These are phyloP conservation scores for Alternaria brassicicola DNA, from an alignment of 2,329 filamentous ascomycete species.

Conservation along the genomic window DNA sequence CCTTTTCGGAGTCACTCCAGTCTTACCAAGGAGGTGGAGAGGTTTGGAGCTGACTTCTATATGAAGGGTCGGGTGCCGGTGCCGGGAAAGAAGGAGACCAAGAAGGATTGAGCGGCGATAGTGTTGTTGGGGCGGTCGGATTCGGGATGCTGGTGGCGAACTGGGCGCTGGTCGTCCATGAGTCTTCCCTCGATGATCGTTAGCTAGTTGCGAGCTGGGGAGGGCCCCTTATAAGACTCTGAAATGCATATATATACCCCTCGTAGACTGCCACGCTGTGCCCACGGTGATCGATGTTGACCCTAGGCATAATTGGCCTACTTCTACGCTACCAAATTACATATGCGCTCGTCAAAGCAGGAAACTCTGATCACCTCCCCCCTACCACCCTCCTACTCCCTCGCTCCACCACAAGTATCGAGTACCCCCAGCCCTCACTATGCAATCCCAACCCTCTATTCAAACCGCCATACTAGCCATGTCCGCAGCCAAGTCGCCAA, in stretches of 20 bases:
- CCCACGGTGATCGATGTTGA: not conserved
- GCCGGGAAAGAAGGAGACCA: conserved; percentile 10
- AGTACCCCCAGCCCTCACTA: not conserved
- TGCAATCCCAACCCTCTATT: not conserved
- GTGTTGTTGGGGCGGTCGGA: too few species aligned
- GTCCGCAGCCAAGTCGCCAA: not conserved
- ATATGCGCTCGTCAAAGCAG: not conserved
- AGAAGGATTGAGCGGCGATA: conserved; percentile 7
- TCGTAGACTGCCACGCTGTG: not conserved
- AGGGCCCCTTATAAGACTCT: not conserved
- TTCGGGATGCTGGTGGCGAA: not conserved
- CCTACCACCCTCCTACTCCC: not conserved
- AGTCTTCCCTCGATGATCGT: not conserved
- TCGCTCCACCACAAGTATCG: rapidly evolving
- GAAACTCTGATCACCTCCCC: too few species aligned
- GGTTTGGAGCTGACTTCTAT: conserved; percentile 34
- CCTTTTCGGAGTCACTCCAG: conserved; percentile 28
- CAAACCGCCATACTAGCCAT: not conserved
- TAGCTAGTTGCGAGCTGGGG: not conserved
- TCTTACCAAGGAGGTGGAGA: conserved; percentile 39
- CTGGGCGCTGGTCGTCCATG: not conserved
- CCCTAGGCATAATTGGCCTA: not conserved
- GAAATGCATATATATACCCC: not conserved
- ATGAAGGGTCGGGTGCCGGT: conserved; percentile 27
- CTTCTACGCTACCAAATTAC: not conserved